Percentiles rank a stretch among this genome's conserved stretches.
phyloP scores from a whole-genome alignment of 1,284 basidiomycete genomes.

The Veloporphyrellus conicus region DNA sequence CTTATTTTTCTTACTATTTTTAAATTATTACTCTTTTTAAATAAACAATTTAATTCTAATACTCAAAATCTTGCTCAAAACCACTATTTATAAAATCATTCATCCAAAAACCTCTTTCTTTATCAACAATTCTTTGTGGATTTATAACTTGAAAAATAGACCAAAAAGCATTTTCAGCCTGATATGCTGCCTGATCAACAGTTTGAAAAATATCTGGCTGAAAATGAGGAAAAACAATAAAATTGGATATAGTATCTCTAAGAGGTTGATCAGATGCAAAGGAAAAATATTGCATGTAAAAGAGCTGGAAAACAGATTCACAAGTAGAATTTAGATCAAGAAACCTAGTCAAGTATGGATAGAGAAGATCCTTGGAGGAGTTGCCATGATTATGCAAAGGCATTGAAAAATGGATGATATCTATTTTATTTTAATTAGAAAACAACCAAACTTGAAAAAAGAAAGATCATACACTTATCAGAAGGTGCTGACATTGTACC shows the following conservation, averaged over 20 bases:
- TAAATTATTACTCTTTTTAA: no score
- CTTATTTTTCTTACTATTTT: no score
- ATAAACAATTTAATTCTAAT: neutral
- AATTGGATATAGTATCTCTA: slow-evolving; percentile 9
- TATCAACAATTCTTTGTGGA: slow-evolving; percentile 1
- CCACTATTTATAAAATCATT: neutral
- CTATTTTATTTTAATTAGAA: slow-evolving; percentile 34
- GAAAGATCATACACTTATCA: slow-evolving; percentile 64
- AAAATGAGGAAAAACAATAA: slow-evolving; percentile 41
- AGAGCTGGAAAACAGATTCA: slow-evolving; percentile 48
- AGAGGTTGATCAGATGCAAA: neutral
- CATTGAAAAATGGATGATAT: slow-evolving; percentile 59
- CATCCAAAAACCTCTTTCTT: slow-evolving; percentile 12
- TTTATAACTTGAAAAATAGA: slow-evolving; percentile 25
- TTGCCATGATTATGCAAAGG: slow-evolving; percentile 35
- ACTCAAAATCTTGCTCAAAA: neutral
- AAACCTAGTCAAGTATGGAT: slow-evolving; percentile 57
- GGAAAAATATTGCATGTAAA: slow-evolving; percentile 47
- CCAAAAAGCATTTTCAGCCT: slow-evolving; percentile 64
- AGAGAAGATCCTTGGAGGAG: slow-evolving; percentile 47
- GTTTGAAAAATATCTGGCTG: slow-evolving; percentile 47
- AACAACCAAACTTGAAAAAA: slow-evolving; percentile 1
- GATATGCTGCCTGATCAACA: slow-evolving; percentile 53
- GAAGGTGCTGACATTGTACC: slow-evolving; percentile 81
- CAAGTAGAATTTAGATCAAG: slow-evolving; percentile 29